Conservation (phyloP, 352 stramenopile genomes). For the Phytophthora citrophthora region DNA sequence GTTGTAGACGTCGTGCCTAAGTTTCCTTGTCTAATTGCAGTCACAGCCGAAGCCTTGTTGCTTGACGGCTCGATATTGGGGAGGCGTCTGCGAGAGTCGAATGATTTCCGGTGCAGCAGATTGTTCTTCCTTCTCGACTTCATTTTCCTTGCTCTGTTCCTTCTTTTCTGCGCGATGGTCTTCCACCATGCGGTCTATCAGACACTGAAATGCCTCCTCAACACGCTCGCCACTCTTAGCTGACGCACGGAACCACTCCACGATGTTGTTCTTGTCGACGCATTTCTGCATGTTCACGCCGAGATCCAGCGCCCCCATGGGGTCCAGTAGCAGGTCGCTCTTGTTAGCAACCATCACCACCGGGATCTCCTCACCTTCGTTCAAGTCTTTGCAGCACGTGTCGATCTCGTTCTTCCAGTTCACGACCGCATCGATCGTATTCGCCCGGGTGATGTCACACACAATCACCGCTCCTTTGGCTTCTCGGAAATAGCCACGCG, state of each 20-base stretch:
- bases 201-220: constrained; percentile 62
- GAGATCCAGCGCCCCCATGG: constrained; percentile 68
- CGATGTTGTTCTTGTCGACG: constrained; percentile 68
- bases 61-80: constrained; percentile 28
- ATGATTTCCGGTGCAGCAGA: constrained; percentile 41
- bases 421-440: constrained; percentile 85
- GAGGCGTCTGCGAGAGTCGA: constrained; percentile 40
- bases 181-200: constrained; percentile 69
- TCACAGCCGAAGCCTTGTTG: constrained; percentile 49
- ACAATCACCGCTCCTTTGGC: constrained; percentile 86
- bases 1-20: neutral
- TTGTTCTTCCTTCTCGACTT: constrained; percentile 1
- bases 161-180: constrained; percentile 46
- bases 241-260: constrained; percentile 81
- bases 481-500: constrained; percentile 83
- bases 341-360: constrained; percentile 90
- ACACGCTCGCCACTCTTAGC: constrained; percentile 76
- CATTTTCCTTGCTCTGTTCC: constrained; percentile 1
- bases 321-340: constrained; percentile 78
- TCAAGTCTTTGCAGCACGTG: constrained; percentile 59
- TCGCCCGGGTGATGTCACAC: constrained; percentile 87
- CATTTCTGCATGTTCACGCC: constrained; percentile 90
- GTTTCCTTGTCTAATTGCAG: constrained; percentile 46
- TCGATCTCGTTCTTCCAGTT: constrained; percentile 88
- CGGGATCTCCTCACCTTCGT: constrained; percentile 52